phyloP scores from a whole-genome alignment of 495 filamentous ascomycete genomes.

The Podospora fimiseda region DNA sequence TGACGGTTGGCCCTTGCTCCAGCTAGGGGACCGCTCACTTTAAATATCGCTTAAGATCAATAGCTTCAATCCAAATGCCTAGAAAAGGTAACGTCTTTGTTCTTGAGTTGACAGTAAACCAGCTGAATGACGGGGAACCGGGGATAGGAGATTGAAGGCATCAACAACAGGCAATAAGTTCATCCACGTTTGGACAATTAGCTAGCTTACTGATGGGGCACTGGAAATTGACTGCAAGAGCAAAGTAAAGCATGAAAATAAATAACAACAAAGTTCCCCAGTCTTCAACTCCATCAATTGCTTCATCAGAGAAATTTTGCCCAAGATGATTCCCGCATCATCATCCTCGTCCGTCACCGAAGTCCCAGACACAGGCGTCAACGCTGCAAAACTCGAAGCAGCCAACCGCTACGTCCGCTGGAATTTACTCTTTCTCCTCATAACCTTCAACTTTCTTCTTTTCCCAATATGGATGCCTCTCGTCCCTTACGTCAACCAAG shows the following conservation, averaged over 20 bases:
- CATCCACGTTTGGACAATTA: neutral
- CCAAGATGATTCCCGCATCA: neutral
- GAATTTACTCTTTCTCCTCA: conserved; percentile 1
- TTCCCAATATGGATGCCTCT: conserved; percentile 7
- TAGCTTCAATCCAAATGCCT: neutral
- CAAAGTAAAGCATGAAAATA: neutral
- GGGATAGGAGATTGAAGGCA: neutral
- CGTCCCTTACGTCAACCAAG: conserved; percentile 4
- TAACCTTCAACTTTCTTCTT: conserved; percentile 3
- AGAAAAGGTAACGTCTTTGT: neutral
- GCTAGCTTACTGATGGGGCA: neutral
- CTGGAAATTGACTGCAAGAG: neutral
- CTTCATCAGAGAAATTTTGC: neutral
- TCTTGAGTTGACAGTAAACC: neutral
- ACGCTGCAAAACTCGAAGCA: neutral
- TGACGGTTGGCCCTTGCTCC: neutral
- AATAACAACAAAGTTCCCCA: neutral
- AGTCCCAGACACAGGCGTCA: neutral
- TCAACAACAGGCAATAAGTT: neutral
- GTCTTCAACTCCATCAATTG: neutral
- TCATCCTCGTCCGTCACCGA: neutral
- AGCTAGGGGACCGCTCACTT: neutral
- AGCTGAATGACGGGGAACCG: neutral
- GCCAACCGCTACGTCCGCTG: neutral
- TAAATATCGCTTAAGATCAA: neutral